These are phyloP conservation scores for Mortierella sp. DNA, from an alignment of 371 early-diverging fungal species.

Conservation along the genomic window DNA sequence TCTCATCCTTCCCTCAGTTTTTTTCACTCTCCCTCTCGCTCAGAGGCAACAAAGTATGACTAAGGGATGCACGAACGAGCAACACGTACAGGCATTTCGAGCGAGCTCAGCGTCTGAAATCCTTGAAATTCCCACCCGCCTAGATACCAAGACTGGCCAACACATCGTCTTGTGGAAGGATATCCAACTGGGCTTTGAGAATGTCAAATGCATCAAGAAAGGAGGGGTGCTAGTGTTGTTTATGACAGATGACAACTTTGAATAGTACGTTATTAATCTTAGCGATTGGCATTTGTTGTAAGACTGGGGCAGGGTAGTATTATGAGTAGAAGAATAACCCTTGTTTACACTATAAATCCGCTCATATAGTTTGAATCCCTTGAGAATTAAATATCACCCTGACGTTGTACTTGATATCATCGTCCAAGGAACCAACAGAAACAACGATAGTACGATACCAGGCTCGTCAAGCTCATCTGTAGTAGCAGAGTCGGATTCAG, in stretches of 20 bases:
- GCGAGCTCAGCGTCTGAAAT: not conserved
- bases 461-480: not conserved
- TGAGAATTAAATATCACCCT: constrained; percentile 16
- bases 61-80: not conserved
- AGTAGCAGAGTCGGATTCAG: not conserved
- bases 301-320: not conserved
- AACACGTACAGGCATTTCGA: not conserved
- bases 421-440: not conserved
- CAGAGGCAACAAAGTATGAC: not conserved
- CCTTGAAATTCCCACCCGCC: constrained; percentile 11
- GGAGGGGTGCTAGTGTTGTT: constrained; percentile 4
- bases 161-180: constrained; percentile 19
- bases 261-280: constrained; percentile 17
- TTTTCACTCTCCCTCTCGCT: not conserved
- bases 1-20: not conserved
- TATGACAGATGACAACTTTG: constrained; percentile 25
- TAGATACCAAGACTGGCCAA: constrained; percentile 14
- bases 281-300: not conserved
- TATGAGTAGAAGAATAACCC: not conserved
- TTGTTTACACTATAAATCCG: not conserved
- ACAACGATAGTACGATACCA: not conserved
- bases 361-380: constrained; percentile 1
- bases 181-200: constrained; percentile 6
- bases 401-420: constrained; percentile 17
- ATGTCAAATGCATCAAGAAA: not conserved